These are phyloP conservation scores for Aspergillus nomiae DNA, from an alignment of 2,329 filamentous ascomycete species.

Conservation along the genomic window DNA sequence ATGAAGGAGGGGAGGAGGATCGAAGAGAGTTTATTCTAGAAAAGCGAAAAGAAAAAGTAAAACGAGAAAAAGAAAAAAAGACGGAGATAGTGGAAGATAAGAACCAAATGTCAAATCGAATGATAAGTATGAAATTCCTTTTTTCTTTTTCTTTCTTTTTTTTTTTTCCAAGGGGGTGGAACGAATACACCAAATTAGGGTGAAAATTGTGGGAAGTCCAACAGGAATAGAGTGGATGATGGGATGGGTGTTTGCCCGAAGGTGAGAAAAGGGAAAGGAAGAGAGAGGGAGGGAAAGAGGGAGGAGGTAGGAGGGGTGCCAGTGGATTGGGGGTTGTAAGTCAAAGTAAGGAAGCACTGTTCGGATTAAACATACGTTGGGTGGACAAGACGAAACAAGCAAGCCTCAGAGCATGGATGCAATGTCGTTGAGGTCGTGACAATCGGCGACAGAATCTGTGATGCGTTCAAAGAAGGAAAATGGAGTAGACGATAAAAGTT, in stretches of 20 bases:
- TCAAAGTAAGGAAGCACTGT: constrained; percentile 7
- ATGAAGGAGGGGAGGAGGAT: not conserved
- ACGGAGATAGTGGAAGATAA: constrained; percentile 9
- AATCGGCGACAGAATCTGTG: constrained; percentile 1
- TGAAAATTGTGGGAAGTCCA: not conserved
- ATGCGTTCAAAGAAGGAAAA: constrained; percentile 9
- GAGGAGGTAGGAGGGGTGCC: constrained; percentile 3
- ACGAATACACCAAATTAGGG: constrained; percentile 4
- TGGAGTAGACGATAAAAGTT: constrained; percentile 12
- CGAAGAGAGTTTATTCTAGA: not conserved
- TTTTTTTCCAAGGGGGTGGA: not conserved
- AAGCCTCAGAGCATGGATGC: constrained; percentile 27
- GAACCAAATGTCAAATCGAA: constrained; percentile 2
- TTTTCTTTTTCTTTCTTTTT: not conserved
- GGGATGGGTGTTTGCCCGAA: not conserved
- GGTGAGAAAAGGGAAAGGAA: constrained; percentile 3
- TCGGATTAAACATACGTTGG: constrained; percentile 23
- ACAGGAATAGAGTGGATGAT: not conserved
- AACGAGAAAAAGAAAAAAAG: not conserved
- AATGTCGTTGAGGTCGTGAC: constrained; percentile 22
- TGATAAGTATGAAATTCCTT: not conserved
- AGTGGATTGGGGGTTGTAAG: constrained; percentile 5
- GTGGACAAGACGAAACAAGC: constrained; percentile 23
- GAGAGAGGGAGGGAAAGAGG: constrained; percentile 6
- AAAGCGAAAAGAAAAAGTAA: not conserved